phyloP scores from a whole-genome alignment of 1,139 yeast genomes.

The Candida freyschussii region DNA sequence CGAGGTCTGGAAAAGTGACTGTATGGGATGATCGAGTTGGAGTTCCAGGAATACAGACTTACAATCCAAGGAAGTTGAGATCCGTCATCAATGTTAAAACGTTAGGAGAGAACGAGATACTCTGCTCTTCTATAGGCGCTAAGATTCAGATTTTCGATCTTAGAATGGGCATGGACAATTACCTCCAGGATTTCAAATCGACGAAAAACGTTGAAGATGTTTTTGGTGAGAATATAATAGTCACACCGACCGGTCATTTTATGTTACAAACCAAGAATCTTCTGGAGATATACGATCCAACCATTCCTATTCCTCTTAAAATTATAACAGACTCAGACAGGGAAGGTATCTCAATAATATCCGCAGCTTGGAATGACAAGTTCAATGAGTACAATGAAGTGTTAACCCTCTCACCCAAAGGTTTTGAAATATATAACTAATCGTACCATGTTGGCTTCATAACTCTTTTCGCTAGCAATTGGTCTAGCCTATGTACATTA shows the following conservation, averaged over 20 bases:
- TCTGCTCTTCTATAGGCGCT: slow-evolving; percentile 13
- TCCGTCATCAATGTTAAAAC: slow-evolving; percentile 13
- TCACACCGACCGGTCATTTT: slow-evolving; percentile 1
- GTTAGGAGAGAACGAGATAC: slow-evolving; percentile 1
- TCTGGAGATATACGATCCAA: slow-evolving; percentile 9
- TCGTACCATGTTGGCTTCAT: too few relatives aligned
- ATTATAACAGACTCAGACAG: slow-evolving; percentile 8
- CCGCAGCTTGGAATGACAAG: slow-evolving; percentile 6
- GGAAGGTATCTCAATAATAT: slow-evolving; percentile 7
- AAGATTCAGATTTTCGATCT: slow-evolving; percentile 9
- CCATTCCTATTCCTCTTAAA: slow-evolving; percentile 6
- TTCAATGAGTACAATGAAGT: neutral
- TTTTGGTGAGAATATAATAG: slow-evolving; percentile 10
- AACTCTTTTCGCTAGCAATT: too few relatives aligned
- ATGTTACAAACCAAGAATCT: slow-evolving; percentile 9
- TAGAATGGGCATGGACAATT: slow-evolving; percentile 7
- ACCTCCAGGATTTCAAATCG: slow-evolving; percentile 3
- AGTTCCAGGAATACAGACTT: neutral
- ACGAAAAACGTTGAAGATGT: slow-evolving; percentile 11
- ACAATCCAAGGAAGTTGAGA: slow-evolving; percentile 3
- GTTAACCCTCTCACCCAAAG: slow-evolving; percentile 2
- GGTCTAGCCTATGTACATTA: too few relatives aligned
- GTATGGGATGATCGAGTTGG: slow-evolving; percentile 18
- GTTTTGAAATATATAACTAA: slow-evolving; percentile 5
- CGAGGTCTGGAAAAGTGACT: slow-evolving; percentile 15